phyloP scores from a whole-genome alignment of 2,329 filamentous ascomycete species.

The Chaetomium sp. region DNA sequence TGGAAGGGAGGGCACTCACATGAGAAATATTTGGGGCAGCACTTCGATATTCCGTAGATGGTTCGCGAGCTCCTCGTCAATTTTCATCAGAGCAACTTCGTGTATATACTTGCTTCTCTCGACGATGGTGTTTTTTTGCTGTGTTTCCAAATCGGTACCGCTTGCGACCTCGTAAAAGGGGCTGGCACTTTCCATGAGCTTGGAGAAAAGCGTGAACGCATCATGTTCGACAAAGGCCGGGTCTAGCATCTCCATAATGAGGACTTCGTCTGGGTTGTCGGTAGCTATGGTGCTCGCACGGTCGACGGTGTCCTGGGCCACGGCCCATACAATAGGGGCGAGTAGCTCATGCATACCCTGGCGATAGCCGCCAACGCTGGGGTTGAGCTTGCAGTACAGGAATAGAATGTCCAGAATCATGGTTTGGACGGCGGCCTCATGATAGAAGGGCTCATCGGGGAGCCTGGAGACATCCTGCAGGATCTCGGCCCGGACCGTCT shows the following conservation, averaged over 20 bases:
- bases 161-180: constrained; percentile 78
- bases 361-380: constrained; percentile 83
- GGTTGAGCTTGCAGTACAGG: constrained; percentile 91
- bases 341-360: constrained; percentile 98
- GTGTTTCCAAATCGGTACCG: constrained; percentile 38
- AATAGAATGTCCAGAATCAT: constrained; percentile 89
- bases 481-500: constrained; percentile 83
- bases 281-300: constrained; percentile 40
- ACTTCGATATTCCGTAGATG: constrained; percentile 85
- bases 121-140: constrained; percentile 69
- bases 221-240: constrained; percentile 82
- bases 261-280: constrained; percentile 47
- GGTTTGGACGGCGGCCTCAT: constrained; percentile 73
- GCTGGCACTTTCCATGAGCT: constrained; percentile 85
- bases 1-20: constrained; percentile 58
- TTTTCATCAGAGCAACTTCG: constrained; percentile 72
- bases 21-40: constrained; percentile 93
- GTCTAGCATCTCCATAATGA: constrained; percentile 70
- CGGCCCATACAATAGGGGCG: constrained; percentile 82
- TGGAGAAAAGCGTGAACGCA: constrained; percentile 80
- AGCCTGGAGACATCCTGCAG: constrained; percentile 92
- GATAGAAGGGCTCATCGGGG: constrained; percentile 89
- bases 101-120: constrained; percentile 85
- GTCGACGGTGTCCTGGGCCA: constrained; percentile 79
- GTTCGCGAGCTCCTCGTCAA: constrained; percentile 79